Evolutionary conservation across 2,329 filamentous ascomycete species (phyloP).

Genomic region (Ophiostoma piceae): DNA sequence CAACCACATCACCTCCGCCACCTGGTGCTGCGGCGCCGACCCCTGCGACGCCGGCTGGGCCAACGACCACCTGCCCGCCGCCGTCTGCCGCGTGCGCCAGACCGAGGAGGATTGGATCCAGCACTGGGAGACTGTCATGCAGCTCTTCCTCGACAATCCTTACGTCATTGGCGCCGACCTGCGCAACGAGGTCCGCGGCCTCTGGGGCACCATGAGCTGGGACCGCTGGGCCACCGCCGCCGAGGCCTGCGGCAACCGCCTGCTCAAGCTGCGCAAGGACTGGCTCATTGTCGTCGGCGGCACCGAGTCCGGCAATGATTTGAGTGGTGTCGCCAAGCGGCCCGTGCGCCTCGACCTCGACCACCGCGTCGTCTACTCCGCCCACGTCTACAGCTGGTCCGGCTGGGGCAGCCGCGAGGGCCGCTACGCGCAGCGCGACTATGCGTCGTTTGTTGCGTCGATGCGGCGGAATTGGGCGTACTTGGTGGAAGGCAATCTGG

Average conservation of each 20-base stretch:
- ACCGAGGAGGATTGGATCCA: constrained; percentile 61
- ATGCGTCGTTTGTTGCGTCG: constrained; percentile 55
- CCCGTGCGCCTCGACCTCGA: constrained; percentile 54
- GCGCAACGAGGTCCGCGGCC: constrained; percentile 62
- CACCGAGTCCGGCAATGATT: constrained; percentile 61
- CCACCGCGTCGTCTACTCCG: constrained; percentile 59
- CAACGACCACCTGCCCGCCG: constrained; percentile 55
- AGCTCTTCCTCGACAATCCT: constrained; percentile 51
- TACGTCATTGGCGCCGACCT: constrained; percentile 62
- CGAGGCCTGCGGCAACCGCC: constrained; percentile 56
- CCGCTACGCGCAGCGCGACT: constrained; percentile 55
- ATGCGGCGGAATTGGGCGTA: constrained; percentile 65
- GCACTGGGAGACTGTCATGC: constrained; percentile 63
- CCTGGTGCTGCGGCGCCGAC: constrained; percentile 64
- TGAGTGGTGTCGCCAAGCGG: constrained; percentile 49
- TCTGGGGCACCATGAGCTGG: constrained; percentile 67
- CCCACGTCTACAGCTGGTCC: constrained; percentile 65
- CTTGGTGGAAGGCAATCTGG: constrained; percentile 50
- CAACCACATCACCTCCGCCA: constrained; percentile 64
- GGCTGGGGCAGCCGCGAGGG: constrained; percentile 60
- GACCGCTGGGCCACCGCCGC: constrained; percentile 58
- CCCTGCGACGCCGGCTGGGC: constrained; percentile 63
- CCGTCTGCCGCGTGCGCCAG: constrained; percentile 56
- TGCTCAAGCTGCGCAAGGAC: constrained; percentile 54
- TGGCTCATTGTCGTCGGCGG: constrained; percentile 66